Base-by-base conservation (phyloP, 73 alveolate species). In the Blepharisma stoltei region DNA sequence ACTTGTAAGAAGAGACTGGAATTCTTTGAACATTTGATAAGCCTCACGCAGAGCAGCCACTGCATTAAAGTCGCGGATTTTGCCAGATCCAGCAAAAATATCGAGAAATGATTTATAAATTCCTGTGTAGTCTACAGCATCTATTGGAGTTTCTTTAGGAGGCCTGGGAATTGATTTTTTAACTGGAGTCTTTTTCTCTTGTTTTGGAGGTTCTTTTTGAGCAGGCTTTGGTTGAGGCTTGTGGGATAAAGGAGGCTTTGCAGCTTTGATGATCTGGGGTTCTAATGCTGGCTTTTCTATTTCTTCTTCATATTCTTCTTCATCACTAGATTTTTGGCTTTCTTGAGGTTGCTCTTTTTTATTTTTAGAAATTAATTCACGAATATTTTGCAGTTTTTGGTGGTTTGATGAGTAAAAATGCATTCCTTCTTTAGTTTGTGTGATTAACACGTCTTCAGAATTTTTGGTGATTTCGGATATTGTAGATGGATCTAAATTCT, bases 51-150 rank as follows among this genome's bases (percentile, higher is more conserved):
- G 68, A 7, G 87, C 76, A 25, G 75, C 85, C 37, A 86, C 76
- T 9, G 46, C 32, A 55, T 81, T 82, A 8, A 88, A 86, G 25
- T 86, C 86, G 4, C 49, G 60, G 14, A 70, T 27, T 11, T 20
- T 38, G 14, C 18, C 11, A 60, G 38, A 54, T n/a, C 94, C 88
- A 41, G 54, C 78, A 46, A 86, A 86, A 18, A 86, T 82, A 38
- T 86, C 94, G 81, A 77, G 82, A 54, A 86, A 86, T 25, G 85
- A 54, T 54, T 70, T 55, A 77, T 82, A 86, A 49, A 44, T 55
- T 21, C 66, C 70, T 11, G 89, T 70, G 53, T 86, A 86, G 80
- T 86, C 93, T 6, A 75, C 48, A 6, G 71, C 76, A 18, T 86
- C 48, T 9, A 76, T 75, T 37, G 48, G 81, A 8, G 73, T n/a